Base-by-base conservation (phyloP, 2,329 filamentous ascomycete genomes). In the Neoarthrinium moseri region DNA sequence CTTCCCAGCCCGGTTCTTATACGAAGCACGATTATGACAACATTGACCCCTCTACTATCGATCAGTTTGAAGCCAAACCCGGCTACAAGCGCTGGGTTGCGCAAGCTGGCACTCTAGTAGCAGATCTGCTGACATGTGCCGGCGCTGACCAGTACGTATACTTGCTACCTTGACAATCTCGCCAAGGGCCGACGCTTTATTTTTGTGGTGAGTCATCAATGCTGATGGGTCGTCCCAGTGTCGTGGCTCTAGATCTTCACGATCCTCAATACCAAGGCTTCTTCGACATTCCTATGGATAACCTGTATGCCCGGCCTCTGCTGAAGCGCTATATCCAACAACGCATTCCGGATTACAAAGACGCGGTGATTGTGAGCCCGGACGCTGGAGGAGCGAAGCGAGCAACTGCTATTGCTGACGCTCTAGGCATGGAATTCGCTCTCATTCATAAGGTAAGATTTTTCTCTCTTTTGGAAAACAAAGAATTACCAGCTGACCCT, bases 41-140 rank as follows among this genome's bases (percentile, higher is more conserved):
- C 61, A 73, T 74, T 40, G 68, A 71, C 13, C 74, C 78, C 6
- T 13, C 32, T 13, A 35, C 34, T 44, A 67, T 80, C 51, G 75
- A 74, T 47, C 77, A 75, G 58, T 76, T 86, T 64, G 81, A 90
- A 64, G 84, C 89, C 17, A 91, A 92, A 64, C 89, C 91, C 6
- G 94, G 94, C 41, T 99, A 99, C 69, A 94, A 94, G 73, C 90
- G 96, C 72, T 99, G 94, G 94, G 92, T 99, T 52, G 94, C 94
- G 18, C 94, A 97, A 71, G 91, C 94, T 33, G 94, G 94, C 49
- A 97, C 91, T 23, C 79, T 99, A 47, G 87, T 99, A 39, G 94
- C 94, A 41, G 91, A 97, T 65, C 81, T 99, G 35, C 77, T 99
- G 54, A 96, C 91, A 32, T 96, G 91, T 69, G 92, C 94, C 52